A percentile compares a stretch with the other conserved stretches of the same genome.
Evolutionary conservation across 768 basidiomycete species (phyloP).

Genomic region (Leccinum uliginosum): DNA sequence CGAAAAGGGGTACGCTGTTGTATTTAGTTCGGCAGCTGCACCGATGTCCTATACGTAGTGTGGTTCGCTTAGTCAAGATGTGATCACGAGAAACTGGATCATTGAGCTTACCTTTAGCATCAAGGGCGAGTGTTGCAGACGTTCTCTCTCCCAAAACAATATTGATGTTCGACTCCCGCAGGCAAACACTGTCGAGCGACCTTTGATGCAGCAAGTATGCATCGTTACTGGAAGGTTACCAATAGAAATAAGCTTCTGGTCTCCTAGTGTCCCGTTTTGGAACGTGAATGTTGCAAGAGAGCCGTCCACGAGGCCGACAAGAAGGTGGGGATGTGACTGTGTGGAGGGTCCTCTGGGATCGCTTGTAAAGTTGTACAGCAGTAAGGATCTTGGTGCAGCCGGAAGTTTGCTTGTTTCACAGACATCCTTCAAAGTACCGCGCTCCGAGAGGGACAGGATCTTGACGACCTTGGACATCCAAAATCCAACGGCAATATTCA

Average conservation of each 20-base stretch:
- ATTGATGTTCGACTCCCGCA: slow-evolving; percentile 67
- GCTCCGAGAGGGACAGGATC: slow-evolving; percentile 41
- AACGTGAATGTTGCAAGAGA: slow-evolving; percentile 56
- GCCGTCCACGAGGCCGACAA: slow-evolving; percentile 76
- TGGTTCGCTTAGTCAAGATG: neutral
- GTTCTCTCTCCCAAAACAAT: slow-evolving; percentile 61
- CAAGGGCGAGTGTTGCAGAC: slow-evolving; percentile 64
- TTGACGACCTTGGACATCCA: slow-evolving; percentile 69
- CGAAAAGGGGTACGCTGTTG: slow-evolving; percentile 43
- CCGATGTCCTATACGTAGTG: slow-evolving; percentile 42
- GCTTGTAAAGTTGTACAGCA: slow-evolving; percentile 57
- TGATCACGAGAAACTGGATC: slow-evolving; percentile 1
- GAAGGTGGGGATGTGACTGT: slow-evolving; percentile 50
- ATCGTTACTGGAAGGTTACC: slow-evolving; percentile 66
- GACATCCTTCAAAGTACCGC: slow-evolving; percentile 17
- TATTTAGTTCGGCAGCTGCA: slow-evolving; percentile 49
- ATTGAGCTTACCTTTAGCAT: slow-evolving; percentile 54
- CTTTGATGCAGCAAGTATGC: slow-evolving; percentile 51
- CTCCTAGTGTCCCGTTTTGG: slow-evolving; percentile 35
- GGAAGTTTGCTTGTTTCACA: slow-evolving; percentile 32
- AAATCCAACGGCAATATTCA: slow-evolving; percentile 59
- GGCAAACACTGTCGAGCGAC: slow-evolving; percentile 59
- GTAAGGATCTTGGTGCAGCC: slow-evolving; percentile 41
- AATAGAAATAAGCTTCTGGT: slow-evolving; percentile 58
- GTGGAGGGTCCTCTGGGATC: slow-evolving; percentile 30